Base-by-base conservation (phyloP, 1,284 basidiomycete genomes). In the Chondrostereum purpureum region DNA sequence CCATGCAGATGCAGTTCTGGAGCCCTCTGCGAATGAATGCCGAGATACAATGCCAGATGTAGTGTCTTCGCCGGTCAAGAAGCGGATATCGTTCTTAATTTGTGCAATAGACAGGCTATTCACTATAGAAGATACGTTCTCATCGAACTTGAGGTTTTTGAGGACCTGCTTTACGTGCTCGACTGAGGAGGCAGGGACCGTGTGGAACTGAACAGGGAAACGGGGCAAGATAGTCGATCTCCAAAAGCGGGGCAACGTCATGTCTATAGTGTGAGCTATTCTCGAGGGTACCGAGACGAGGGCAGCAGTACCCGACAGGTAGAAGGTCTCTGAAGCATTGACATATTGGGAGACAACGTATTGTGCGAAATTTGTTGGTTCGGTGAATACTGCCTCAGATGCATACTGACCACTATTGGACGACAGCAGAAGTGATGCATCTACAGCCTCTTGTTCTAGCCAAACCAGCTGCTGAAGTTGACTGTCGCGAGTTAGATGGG, bases 21-120 rank as follows among this genome's bases (percentile, higher is more conserved):
- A 79, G 3, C 87, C 89, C 1, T 67, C 53, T 0, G 83, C 71
- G 64, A 92, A 93, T 5, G 86, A 88, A 58, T 92, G 88, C 12
- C 91, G 73, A 1, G 80, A 83, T 22, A 79, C 56, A 50, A 92
- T 87, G 11, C 69, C 70, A 3, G 81, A 83, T 27, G 67, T 56
- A 16, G 63, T 69, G 52, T 83, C 81, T 63, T 93, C 91, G 45
- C 90, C 90, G 1, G 90, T 91, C 47, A 94, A 77, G 60, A 78
- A 92, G 40, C 80, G 75, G 36, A 92, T 74, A 61, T 89, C 83
- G 38, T 75, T 69, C 45, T 70, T 68, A 65, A 93, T 78, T 51
- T 79, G 73, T 4, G 73, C 59, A 24, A 80, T 58, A 39, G 77
- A 88, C 48, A 83, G 74, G 54, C 69, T 79, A 55, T 77, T 72